Base-by-base conservation (phyloP, 768 basidiomycete genomes). In the Cystofilobasidium ferigula region DNA sequence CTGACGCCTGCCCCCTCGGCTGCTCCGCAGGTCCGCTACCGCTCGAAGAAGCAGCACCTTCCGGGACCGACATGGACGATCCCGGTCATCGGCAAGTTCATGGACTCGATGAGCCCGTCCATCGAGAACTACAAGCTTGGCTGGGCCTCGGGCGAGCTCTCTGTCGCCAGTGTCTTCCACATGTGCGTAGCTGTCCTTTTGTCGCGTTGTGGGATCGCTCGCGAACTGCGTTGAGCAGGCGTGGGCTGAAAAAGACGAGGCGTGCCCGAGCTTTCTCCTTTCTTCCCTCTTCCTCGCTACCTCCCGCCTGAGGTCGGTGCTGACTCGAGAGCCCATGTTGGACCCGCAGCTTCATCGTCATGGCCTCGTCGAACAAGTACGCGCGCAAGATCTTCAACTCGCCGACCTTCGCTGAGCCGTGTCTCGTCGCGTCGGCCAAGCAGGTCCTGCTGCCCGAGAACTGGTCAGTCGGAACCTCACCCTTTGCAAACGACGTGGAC, bases 341-440 rank as follows among this genome's bases (percentile, higher is more conserved):
- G n/a, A n/a, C n/a, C 20, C 2, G n/a, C 74, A 99, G 95, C 71
- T 98, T 97, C 77, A 98, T 99, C 73, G 95, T 99, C 73, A 93
- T 98, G 84, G 91, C 92, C 28, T 89, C 94, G 10, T 86, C 88
- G 3, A 98, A 91, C 72, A 86, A 94, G 70, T 90, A 84, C 76
- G 80, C 93, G 14, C 87, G 94, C 73, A 97, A 94, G 78, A 93
- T 98, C 71, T 80, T 99, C 74, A 97, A 98, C 80, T 91, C 91
- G 6, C 94, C 95, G 0, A 82, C 78, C 12, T 85, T 88, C 71
- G 88, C 95, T 32, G 93, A 97, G 75, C 95, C 95, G 0, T 94
- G 90, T 74, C 84, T 99, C 22, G 91, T 97, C 34, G 81, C 90
- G 70, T 87, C 90, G 8, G 95, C 90, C 36, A 95, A 94, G 77